Percentiles rank a stretch among this genome's conserved stretches.
phyloP scores from a whole-genome alignment of 2,329 filamentous ascomycete species.

The Tetracladium maxilliforme region DNA sequence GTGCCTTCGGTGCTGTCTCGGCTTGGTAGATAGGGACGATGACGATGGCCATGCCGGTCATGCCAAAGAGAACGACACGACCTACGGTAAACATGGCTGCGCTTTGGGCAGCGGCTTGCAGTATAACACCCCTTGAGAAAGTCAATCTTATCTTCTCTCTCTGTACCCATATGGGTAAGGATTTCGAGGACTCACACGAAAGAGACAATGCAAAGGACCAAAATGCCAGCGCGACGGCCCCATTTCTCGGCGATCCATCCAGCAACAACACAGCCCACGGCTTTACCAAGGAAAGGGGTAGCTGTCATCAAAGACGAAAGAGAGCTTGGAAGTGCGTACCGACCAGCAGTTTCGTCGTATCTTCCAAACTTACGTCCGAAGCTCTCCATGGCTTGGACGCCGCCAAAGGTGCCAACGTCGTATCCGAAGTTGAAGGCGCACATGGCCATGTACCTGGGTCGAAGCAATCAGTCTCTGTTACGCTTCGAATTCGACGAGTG shows the following conservation, averaged over 20 bases:
- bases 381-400: slow-evolving; percentile 1
- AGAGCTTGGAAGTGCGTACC: slow-evolving; percentile 1
- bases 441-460: slow-evolving; percentile 1
- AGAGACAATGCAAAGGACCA: slow-evolving; percentile 8
- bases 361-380: slow-evolving; percentile 1
- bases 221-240: slow-evolving; percentile 11
- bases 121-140: slow-evolving; percentile 10
- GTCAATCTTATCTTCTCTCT: background rate
- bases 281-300: slow-evolving; percentile 2
- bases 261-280: slow-evolving; percentile 5
- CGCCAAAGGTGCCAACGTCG: slow-evolving; percentile 2
- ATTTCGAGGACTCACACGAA: slow-evolving; percentile 5
- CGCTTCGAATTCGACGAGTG: background rate
- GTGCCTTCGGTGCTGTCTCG: slow-evolving; percentile 6
- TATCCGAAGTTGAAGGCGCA: slow-evolving; percentile 2
- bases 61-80: slow-evolving; percentile 13
- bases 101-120: slow-evolving; percentile 13
- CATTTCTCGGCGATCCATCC: slow-evolving; percentile 12
- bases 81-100: slow-evolving; percentile 15
- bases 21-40: slow-evolving; percentile 16
- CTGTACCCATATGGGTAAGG: no score
- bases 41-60: slow-evolving; percentile 16
- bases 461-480: background rate
- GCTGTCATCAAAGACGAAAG: slow-evolving; percentile 3
- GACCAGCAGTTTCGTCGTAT: slow-evolving; percentile 1